Conservation (phyloP, 352 stramenopile species). For the Phytophthora pinifolia region DNA sequence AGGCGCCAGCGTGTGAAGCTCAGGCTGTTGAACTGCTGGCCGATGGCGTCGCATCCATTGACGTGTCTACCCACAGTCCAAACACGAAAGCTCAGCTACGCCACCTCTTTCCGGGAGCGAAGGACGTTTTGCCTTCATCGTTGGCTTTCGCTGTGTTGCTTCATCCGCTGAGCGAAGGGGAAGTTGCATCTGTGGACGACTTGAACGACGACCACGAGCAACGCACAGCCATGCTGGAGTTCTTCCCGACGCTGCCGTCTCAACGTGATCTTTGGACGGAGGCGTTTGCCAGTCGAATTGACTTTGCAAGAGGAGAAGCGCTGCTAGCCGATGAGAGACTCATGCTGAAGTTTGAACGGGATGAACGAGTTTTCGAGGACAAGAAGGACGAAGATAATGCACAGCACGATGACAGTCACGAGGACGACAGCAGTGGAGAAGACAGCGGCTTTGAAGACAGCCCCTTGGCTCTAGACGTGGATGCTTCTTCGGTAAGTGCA, state of each 20-base stretch:
- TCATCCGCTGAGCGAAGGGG: constrained; percentile 6
- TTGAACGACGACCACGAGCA: constrained; percentile 12
- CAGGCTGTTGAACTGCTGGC: constrained; percentile 38
- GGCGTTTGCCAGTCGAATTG: constrained; percentile 38
- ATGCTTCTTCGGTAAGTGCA: not conserved
- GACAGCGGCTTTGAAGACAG: constrained; percentile 26
- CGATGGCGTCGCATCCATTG: constrained; percentile 17
- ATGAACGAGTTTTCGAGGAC: constrained; percentile 18
- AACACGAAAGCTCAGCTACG: constrained; percentile 23
- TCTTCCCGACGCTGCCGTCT: constrained; percentile 39
- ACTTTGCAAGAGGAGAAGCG: constrained; percentile 52
- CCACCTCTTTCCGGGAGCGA: constrained; percentile 23
- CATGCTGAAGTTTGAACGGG: constrained; percentile 42
- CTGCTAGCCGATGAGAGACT: constrained; percentile 54
- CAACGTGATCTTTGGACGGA: constrained; percentile 47
- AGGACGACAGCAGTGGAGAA: constrained; percentile 3
- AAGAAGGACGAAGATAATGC: not conserved
- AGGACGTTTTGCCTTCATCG: constrained; percentile 8
- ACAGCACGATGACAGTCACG: not conserved
- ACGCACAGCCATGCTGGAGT: constrained; percentile 28
- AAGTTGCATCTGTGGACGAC: not conserved
- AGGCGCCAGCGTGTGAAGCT: constrained; percentile 21
- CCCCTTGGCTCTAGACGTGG: not conserved
- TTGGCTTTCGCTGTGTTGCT: constrained; percentile 26
- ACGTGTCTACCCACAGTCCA: constrained; percentile 14